Base-by-base conservation (phyloP, 139 green algal genomes). In the Chlamydomonas applanata region DNA sequence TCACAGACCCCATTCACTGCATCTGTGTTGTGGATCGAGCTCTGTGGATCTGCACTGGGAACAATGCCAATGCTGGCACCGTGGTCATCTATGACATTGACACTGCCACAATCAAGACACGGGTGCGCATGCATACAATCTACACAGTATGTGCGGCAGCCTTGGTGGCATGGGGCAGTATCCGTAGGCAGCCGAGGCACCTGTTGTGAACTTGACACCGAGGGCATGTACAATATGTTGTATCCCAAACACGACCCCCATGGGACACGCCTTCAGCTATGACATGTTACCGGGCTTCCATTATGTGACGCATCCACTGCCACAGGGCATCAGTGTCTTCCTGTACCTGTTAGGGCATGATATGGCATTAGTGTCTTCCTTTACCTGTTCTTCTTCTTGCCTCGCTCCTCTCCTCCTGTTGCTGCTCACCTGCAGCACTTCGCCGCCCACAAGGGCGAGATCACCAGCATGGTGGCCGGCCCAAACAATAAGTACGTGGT, bases 361-460 rank as follows among this genome's bases (percentile, higher is more conserved):
- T 20, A 20, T 30, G 54, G 22, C 14, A 24, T 24, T 33, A 11
- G 16, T 29, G 54, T 33, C 54, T n/a, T 13, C 54, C 54, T 63
- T 7, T 25, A 13, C 17, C 7, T 63, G 19, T 13, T 13, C 19
- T 20, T 63, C 54, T 20, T 33, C 16, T 33, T 63, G 22, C 7
- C 22, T 20, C 14, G 29, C 54, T 24, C 40, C 40, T 49, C 11
- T 49, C 40, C 24, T 44, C 24, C 11, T 70, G 53, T 19, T 9
- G 11, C 11, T 32, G 22, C 34, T n/a, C n/a, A n/a, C n/a, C n/a
- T n/a, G 19, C 64, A 89, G 83, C 46, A 66, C 4, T 87, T 89
- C 70, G 57, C 76, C 0, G 84, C 81, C 0, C 84, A 89, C 73
- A 83, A 89, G 61, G 81, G 84, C 4, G 84, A 89, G 71, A 76